Base-by-base conservation (phyloP, 2,329 filamentous ascomycete genomes). In the Dothistroma septosporum region DNA sequence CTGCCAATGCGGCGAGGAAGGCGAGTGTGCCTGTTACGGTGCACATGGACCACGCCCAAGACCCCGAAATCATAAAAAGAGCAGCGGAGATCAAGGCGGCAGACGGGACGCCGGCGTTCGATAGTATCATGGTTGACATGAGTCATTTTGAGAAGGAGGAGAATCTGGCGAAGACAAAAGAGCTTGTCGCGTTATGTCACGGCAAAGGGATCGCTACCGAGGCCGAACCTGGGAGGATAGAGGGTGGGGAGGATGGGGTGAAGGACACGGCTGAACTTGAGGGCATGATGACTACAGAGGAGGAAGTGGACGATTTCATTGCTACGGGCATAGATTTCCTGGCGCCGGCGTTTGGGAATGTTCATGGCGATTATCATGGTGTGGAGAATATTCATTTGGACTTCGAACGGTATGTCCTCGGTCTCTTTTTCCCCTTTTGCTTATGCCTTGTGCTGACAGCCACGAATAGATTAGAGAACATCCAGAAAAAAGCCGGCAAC, bases 61-160 rank as follows among this genome's bases (percentile, higher is more conserved):
- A 78, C 65, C 75, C 75, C 1, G 75, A 74, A 2, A 72, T 79
- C 33, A 62, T 67, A 54, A 63, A 64, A 69, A 69, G 35, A 31
- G 69, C 65, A 11, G 53, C 63, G 1, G 37, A 66, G 47, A 67
- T 69, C 53, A 59, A 61, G 32, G 77, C 77, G 28, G 74, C 75
- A 5, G 70, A 73, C 22, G 70, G 70, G 5, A 72, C 70, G 14
- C 70, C 82, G 4, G 76, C 76, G 2, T 90, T 90, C 66, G 87
- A 90, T 74, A 84, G 82, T 64, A 89, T 91, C 71, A 90, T 91
- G 87, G 84, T 90, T 0, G 88, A 91, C 74, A 91, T 91, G 87
- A 85, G 81, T 60, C 87, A 90, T 71, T 85, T 88, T 69, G 86
- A 88, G 66, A 86, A 85, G 67, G 85, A 82, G 57, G 87, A 90